Conservation (phyloP, 1,139 yeast genomes). For the Hyphopichia pseudoburtonii region DNA sequence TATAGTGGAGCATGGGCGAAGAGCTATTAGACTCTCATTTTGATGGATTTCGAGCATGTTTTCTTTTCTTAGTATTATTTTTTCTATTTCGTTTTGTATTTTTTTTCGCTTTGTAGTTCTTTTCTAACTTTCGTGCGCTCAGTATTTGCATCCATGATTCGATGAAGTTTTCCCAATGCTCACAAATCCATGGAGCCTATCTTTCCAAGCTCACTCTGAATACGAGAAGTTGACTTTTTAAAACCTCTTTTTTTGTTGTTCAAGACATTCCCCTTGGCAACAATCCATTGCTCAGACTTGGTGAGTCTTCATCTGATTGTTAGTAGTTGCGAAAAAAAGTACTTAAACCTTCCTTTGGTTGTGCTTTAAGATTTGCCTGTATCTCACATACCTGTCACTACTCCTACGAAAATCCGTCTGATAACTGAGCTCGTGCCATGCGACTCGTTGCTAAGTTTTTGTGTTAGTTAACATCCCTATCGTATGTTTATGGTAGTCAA, state of each 20-base stretch:
- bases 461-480: too few species aligned
- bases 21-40: too few species aligned
- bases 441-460: constrained; percentile 16
- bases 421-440: constrained; percentile 22
- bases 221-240: constrained; percentile 16
- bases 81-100: too few species aligned
- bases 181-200: constrained; percentile 1
- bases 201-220: constrained; percentile 11
- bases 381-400: constrained; percentile 15
- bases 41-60: too few species aligned
- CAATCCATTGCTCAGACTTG: constrained; percentile 19
- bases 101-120: too few species aligned
- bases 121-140: too few species aligned
- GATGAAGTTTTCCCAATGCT: too few species aligned
- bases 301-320: constrained; percentile 15
- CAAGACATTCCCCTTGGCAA: constrained; percentile 16
- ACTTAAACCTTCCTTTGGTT: too few species aligned
- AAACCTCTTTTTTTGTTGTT: constrained; percentile 14
- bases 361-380: too few species aligned
- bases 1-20: constrained; percentile 1
- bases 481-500: constrained; percentile 7
- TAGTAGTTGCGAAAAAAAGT: too few species aligned
- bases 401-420: constrained; percentile 21
- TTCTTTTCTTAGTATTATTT: too few species aligned
- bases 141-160: too few species aligned